These are phyloP conservation scores for Xylariaceae sp. DNA, from an alignment of 2,329 filamentous ascomycete genomes.

Conservation along the genomic window DNA sequence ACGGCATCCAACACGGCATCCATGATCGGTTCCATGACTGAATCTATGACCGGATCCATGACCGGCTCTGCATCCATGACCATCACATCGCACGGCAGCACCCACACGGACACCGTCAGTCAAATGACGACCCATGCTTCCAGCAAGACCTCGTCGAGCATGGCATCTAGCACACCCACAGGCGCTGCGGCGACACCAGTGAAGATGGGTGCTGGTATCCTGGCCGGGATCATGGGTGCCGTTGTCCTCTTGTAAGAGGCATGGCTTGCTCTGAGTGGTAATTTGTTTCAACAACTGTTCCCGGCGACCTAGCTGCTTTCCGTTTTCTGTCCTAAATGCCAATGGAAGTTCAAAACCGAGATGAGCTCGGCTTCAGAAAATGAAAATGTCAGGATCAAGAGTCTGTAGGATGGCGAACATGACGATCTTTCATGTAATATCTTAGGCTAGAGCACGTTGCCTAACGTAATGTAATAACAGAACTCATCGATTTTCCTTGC, in stretches of 20 bases:
- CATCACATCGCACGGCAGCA: constrained; percentile 5
- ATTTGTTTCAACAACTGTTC: neutral
- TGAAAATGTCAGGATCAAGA: too few relatives aligned
- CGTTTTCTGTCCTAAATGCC: too few relatives aligned
- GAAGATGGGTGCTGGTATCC: constrained; percentile 17
- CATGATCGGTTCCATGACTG: too few relatives aligned
- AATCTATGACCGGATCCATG: too few relatives aligned
- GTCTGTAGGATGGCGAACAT: too few relatives aligned
- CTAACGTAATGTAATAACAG: too few relatives aligned
- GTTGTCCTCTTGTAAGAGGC: constrained; percentile 20
- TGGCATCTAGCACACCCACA: neutral
- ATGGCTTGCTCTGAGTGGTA: neutral
- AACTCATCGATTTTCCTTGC: too few relatives aligned
- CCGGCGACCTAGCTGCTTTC: too few relatives aligned
- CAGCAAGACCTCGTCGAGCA: constrained; percentile 1
- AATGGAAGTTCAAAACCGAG: too few relatives aligned
- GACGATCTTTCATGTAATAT: too few relatives aligned
- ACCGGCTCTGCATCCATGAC: neutral
- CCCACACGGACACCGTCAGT: constrained; percentile 10
- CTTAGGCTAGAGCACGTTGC: too few relatives aligned
- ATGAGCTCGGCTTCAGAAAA: too few relatives aligned
- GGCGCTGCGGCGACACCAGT: constrained; percentile 18
- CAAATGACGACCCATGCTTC: neutral
- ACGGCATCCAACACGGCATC: neutral
- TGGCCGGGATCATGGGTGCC: constrained; percentile 23